These are phyloP conservation scores for Penicillium sp. DNA, from an alignment of 2,329 filamentous ascomycete species.

Conservation along the genomic window DNA sequence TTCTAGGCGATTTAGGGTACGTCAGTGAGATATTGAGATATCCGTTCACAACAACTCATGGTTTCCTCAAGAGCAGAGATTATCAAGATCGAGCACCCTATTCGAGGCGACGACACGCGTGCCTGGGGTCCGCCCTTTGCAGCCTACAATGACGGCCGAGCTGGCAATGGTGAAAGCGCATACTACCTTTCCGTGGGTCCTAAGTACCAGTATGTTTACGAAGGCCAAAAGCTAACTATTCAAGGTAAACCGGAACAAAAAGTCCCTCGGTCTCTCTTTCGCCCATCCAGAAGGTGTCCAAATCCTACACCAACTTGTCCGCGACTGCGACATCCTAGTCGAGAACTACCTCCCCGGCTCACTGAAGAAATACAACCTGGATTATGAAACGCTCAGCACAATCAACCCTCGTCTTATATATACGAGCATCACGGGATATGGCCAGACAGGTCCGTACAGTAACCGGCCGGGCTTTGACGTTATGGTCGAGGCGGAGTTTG, in stretches of 20 bases:
- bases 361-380: slow-evolving; percentile 81
- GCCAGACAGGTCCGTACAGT: slow-evolving; percentile 85
- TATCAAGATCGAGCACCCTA: slow-evolving; percentile 94
- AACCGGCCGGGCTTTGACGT: slow-evolving; percentile 91
- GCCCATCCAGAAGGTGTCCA: slow-evolving; percentile 74
- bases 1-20: slow-evolving; percentile 71
- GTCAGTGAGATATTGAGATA: background rate
- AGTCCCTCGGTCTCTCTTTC: slow-evolving; percentile 85
- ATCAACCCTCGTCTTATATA: slow-evolving; percentile 86
- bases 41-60: too few species aligned
- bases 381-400: slow-evolving; percentile 70
- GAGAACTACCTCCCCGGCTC: slow-evolving; percentile 93
- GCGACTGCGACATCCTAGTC: slow-evolving; percentile 82
- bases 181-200: slow-evolving; percentile 74
- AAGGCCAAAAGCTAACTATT: too few species aligned
- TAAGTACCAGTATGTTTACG: slow-evolving; percentile 15
- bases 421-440: slow-evolving; percentile 92
- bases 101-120: slow-evolving; percentile 83
- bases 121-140: slow-evolving; percentile 97
- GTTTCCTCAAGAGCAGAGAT: slow-evolving; percentile 71
- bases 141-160: slow-evolving; percentile 58
- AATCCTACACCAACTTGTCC: slow-evolving; percentile 76
- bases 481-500: slow-evolving; percentile 98
- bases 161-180: slow-evolving; percentile 75
- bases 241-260: slow-evolving; percentile 93